Conservation (phyloP, 106 monocot species). For the Gastrodia elata region DNA sequence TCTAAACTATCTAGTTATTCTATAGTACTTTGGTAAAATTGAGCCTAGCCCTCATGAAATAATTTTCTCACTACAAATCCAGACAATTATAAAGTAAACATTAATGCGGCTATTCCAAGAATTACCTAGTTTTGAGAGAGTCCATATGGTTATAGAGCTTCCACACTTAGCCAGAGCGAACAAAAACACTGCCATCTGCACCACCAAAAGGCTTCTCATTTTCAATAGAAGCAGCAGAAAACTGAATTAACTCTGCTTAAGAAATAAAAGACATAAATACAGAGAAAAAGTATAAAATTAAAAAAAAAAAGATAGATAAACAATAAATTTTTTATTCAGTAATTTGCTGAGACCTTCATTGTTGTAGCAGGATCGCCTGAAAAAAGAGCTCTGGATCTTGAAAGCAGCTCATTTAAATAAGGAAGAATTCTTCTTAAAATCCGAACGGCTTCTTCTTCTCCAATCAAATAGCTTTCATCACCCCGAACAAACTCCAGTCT, state of each 20-base stretch:
- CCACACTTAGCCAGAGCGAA: constrained; percentile 87
- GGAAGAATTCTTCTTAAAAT: constrained; percentile 50
- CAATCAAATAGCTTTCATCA: constrained; percentile 35
- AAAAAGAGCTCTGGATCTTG: constrained; percentile 65
- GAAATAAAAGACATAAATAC: background rate
- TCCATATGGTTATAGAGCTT: constrained; percentile 62
- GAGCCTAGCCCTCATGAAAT: too few species aligned
- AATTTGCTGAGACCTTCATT: constrained; percentile 77
- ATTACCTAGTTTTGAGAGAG: constrained; percentile 66
- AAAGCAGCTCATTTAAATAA: constrained; percentile 70
- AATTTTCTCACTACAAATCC: too few species aligned
- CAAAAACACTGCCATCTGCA: constrained; percentile 70
- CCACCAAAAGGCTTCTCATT: background rate
- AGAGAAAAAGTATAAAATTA: background rate
- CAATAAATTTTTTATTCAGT: too few species aligned
- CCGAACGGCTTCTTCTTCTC: constrained; percentile 86
- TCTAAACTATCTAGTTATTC: too few species aligned
- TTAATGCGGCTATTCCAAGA: background rate
- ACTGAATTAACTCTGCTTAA: background rate
- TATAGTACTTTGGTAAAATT: too few species aligned
- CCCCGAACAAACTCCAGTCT: constrained; percentile 16
- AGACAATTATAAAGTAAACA: background rate
- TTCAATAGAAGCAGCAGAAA: background rate
- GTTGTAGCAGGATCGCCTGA: constrained; percentile 87
- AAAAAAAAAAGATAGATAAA: background rate